phyloP scores from a whole-genome alignment of 352 stramenopile genomes.

The Phytophthora aleatoria region DNA sequence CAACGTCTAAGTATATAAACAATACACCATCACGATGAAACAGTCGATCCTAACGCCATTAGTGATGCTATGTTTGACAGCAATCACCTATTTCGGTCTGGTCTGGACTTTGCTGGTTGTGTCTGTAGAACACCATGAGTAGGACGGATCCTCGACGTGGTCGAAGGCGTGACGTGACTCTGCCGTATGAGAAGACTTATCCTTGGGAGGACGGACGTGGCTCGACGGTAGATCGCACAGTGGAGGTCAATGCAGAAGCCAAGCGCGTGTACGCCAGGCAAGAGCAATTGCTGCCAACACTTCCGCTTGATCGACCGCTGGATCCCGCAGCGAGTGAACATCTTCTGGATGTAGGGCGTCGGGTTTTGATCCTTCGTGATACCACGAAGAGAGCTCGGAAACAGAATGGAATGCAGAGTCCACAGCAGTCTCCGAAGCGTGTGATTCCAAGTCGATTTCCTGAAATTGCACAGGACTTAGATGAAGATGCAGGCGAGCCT shows the following conservation, averaged over 20 bases:
- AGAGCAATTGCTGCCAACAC: conserved; percentile 52
- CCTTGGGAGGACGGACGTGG: conserved; percentile 62
- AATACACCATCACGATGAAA: conserved; percentile 31
- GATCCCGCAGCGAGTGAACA: conserved; percentile 47
- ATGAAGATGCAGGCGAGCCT: conserved; percentile 36
- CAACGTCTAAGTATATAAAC: conserved; percentile 30
- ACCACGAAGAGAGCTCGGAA: conserved; percentile 44
- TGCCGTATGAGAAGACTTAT: conserved; percentile 51
- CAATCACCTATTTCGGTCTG: conserved; percentile 21
- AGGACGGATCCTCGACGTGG: conserved; percentile 12
- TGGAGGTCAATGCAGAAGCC: conserved; percentile 59
- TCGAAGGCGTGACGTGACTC: conserved; percentile 16
- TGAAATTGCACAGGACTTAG: conserved; percentile 30
- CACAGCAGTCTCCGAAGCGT: conserved; percentile 37
- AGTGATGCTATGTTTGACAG: neutral
- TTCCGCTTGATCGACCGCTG: conserved; percentile 52
- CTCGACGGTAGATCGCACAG: conserved; percentile 51
- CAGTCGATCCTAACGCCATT: neutral
- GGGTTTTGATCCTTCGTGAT: conserved; percentile 59
- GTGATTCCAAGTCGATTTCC: conserved; percentile 61
- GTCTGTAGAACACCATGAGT: conserved; percentile 10
- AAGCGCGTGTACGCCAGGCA: conserved; percentile 60
- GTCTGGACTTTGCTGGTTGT: no score
- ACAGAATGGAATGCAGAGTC: conserved; percentile 15
- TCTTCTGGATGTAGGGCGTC: conserved; percentile 65